Evolutionary conservation across 306 rosid species (phyloP).

Genomic region (Malus sylvestris): DNA sequence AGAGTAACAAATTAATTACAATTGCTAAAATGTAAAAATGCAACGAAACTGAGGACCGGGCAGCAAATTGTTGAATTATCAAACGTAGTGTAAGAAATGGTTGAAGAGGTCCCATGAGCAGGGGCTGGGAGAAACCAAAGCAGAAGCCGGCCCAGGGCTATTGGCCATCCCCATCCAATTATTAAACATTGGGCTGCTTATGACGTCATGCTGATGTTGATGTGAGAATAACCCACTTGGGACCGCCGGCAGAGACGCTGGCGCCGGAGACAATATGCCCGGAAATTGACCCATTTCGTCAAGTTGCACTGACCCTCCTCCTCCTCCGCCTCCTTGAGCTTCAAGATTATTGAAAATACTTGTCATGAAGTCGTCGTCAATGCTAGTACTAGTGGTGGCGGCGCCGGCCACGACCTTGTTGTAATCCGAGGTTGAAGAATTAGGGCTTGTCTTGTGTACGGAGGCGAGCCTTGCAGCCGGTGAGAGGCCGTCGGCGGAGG

Average conservation of each 20-base stretch:
- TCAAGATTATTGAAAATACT: constrained; percentile 21
- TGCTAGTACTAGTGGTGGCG: background rate
- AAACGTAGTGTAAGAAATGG: constrained; percentile 37
- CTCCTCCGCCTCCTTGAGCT: constrained; percentile 3
- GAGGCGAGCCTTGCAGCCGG: constrained; percentile 93
- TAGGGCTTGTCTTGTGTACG: constrained; percentile 66
- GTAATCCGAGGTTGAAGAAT: constrained; percentile 14
- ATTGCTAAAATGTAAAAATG: too few relatives aligned
- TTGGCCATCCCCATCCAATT: constrained; percentile 23
- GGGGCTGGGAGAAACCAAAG: constrained; percentile 61
- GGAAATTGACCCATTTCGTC: constrained; percentile 60
- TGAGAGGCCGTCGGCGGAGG: constrained; percentile 63
- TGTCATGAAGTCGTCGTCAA: constrained; percentile 22
- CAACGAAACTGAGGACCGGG: too few relatives aligned
- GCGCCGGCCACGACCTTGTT: background rate
- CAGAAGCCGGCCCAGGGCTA: constrained; percentile 57
- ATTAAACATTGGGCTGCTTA: background rate
- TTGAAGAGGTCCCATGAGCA: constrained; percentile 58
- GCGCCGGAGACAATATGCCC: constrained; percentile 73
- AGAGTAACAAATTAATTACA: too few relatives aligned
- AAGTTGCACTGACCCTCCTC: too few relatives aligned
- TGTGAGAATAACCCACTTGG: constrained; percentile 51
- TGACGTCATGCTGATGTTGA: background rate
- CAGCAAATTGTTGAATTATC: too few relatives aligned
- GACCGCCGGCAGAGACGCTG: constrained; percentile 52